These are phyloP conservation scores for Hydrangea macrophylla DNA, from an alignment of 148 eudicot species.

Conservation along the genomic window DNA sequence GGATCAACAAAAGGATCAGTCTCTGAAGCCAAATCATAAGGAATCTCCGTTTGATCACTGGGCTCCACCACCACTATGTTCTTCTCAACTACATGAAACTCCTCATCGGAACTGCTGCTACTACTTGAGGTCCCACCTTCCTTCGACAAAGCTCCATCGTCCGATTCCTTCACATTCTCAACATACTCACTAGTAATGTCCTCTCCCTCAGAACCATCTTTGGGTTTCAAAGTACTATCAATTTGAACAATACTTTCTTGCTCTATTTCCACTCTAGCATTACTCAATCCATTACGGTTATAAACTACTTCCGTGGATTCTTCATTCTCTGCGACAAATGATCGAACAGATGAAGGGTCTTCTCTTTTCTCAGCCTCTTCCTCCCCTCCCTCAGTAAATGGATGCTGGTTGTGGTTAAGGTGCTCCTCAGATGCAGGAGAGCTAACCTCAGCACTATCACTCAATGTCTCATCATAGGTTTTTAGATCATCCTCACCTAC, in stretches of 20 bases:
- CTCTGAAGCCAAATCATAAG: neutral
- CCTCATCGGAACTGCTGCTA: conserved; percentile 28
- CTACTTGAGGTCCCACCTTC: conserved; percentile 17
- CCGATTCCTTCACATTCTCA: conserved; percentile 17
- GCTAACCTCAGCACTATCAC: conserved; percentile 45
- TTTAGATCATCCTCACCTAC: conserved; percentile 55
- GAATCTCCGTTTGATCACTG: conserved; percentile 5
- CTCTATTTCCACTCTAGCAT: conserved; percentile 11
- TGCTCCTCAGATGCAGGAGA: conserved; percentile 42
- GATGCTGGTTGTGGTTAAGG: conserved; percentile 23
- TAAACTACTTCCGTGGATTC: too few relatives aligned
- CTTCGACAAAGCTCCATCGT: conserved; percentile 5
- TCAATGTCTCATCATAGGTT: conserved; percentile 46
- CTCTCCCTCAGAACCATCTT: conserved; percentile 26
- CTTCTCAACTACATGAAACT: conserved; percentile 16
- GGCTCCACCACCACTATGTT: conserved; percentile 16
- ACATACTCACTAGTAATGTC: conserved; percentile 14
- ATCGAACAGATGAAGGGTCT: too few relatives aligned
- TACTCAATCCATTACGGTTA: conserved; percentile 22
- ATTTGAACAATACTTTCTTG: conserved; percentile 26
- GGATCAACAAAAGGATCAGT: conserved; percentile 31
- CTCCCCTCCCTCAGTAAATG: conserved; percentile 20
- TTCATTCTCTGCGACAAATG: too few relatives aligned
- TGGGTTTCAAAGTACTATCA: conserved; percentile 29
- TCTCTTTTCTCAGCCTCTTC: too few relatives aligned